Conservation (phyloP, 73 alveolate species). For the Loxodes magnus region DNA sequence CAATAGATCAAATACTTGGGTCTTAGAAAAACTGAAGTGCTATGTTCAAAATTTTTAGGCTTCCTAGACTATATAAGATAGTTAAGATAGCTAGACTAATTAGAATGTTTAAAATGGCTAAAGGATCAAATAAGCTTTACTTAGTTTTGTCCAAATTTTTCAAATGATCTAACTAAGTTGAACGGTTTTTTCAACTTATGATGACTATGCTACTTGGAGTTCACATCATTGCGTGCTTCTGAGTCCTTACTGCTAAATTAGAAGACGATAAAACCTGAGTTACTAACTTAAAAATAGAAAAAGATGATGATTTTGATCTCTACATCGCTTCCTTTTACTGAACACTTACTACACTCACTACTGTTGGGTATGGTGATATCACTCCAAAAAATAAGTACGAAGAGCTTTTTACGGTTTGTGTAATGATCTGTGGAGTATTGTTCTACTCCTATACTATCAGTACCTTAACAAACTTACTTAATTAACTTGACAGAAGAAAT, state of each 20-base stretch:
- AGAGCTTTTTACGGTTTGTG: constrained; percentile 30
- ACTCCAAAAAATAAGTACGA: constrained; percentile 37
- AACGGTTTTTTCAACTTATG: constrained; percentile 45
- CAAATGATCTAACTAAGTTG: constrained; percentile 39
- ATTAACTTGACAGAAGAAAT: constrained; percentile 28
- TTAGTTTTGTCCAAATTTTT: constrained; percentile 29
- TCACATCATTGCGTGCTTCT: constrained; percentile 58
- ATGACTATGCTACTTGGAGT: constrained; percentile 30
- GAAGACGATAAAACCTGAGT: constrained; percentile 55
- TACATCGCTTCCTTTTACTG: constrained; percentile 52
- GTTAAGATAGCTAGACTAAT: constrained; percentile 38
- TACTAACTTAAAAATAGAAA: constrained; percentile 22
- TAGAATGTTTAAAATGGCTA: constrained; percentile 46
- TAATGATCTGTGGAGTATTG: constrained; percentile 72
- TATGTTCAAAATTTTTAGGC: constrained; percentile 46
- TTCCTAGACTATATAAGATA: constrained; percentile 48
- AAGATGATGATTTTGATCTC: constrained; percentile 16
- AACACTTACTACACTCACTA: constrained; percentile 62
- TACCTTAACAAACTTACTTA: constrained; percentile 48
- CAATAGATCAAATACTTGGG: constrained; percentile 13
- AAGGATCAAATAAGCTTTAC: constrained; percentile 30
- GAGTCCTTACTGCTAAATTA: constrained; percentile 45
- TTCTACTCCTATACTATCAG: constrained; percentile 71
- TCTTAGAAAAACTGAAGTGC: constrained; percentile 7
- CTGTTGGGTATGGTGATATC: constrained; percentile 80